phyloP scores from a whole-genome alignment of 2,329 filamentous ascomycete genomes.

The Leptodontidium sp. region DNA sequence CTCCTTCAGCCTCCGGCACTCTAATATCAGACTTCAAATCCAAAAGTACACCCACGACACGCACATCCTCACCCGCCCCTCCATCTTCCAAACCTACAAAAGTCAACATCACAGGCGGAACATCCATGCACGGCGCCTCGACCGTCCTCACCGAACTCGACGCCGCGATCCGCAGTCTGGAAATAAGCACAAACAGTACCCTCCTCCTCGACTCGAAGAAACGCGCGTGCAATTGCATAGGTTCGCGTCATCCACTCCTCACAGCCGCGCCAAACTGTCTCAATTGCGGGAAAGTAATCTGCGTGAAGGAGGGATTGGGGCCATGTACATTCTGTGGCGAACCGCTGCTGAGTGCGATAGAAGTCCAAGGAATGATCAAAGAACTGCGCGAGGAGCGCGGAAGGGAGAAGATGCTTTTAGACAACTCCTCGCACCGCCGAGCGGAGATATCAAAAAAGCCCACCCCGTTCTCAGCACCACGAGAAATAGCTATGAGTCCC shows the following conservation, averaged over 20 bases:
- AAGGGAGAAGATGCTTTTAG: slow-evolving; percentile 82
- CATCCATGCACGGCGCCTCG: slow-evolving; percentile 82
- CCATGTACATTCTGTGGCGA: slow-evolving; percentile 91
- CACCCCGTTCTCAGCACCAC: slow-evolving; percentile 64
- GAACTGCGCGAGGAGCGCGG: slow-evolving; percentile 87
- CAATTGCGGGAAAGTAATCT: slow-evolving; percentile 93
- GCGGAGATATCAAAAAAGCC: slow-evolving; percentile 70
- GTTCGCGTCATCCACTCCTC: slow-evolving; percentile 84
- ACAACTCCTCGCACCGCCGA: slow-evolving; percentile 74
- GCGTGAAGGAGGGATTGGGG: slow-evolving; percentile 90
- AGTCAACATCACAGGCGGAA: slow-evolving; percentile 77
- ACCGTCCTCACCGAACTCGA: slow-evolving; percentile 75
- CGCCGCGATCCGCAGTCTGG: slow-evolving; percentile 85
- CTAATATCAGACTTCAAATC: slow-evolving; percentile 81
- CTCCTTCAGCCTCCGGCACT: slow-evolving; percentile 73
- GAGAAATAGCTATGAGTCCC: slow-evolving; percentile 41
- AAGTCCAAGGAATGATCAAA: slow-evolving; percentile 86
- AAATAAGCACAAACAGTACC: slow-evolving; percentile 89
- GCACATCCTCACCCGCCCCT: slow-evolving; percentile 61
- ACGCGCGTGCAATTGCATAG: slow-evolving; percentile 87
- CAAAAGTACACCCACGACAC: slow-evolving; percentile 59
- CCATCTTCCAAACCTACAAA: slow-evolving; percentile 60
- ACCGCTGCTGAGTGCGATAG: slow-evolving; percentile 73
- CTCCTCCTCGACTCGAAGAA: slow-evolving; percentile 64
- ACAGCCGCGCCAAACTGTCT: slow-evolving; percentile 93